A percentile compares a stretch with the other conserved stretches of the same genome.
These are phyloP conservation scores for Ustilago curta DNA, from an alignment of 1,284 basidiomycete species.

Conservation along the genomic window DNA sequence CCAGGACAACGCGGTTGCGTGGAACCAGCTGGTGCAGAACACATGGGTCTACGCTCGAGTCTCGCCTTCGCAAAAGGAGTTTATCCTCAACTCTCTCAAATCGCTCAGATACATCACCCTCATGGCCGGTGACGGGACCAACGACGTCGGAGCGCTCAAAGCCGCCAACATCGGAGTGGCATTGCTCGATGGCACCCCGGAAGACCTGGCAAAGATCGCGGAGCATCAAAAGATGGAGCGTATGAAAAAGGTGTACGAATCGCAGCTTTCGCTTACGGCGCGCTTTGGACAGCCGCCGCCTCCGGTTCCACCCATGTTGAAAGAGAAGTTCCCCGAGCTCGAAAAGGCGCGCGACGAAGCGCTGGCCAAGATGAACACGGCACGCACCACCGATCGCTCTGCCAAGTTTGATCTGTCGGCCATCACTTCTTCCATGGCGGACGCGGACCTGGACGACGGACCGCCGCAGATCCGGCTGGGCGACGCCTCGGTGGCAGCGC, in stretches of 20 bases:
- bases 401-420: conserved; percentile 66
- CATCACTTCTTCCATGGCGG: conserved; percentile 63
- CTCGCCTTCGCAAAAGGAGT: conserved; percentile 67
- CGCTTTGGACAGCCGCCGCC: conserved; percentile 64
- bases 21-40: conserved; percentile 66
- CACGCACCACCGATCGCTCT: conserved; percentile 50
- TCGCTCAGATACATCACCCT: conserved; percentile 66
- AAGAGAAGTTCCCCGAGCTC: conserved; percentile 63
- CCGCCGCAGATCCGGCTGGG: conserved; percentile 69
- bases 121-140: conserved; percentile 69
- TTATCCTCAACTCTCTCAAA: conserved; percentile 66
- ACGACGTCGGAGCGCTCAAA: conserved; percentile 69
- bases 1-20: conserved; percentile 50
- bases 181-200: conserved; percentile 66
- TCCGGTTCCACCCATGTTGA: conserved; percentile 62
- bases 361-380: conserved; percentile 52
- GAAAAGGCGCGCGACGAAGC: conserved; percentile 66
- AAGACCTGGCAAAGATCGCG: conserved; percentile 66
- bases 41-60: conserved; percentile 68
- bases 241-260: conserved; percentile 68
- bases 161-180: conserved; percentile 69
- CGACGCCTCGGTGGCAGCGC: conserved; percentile 67
- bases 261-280: conserved; percentile 61
- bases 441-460: conserved; percentile 65
- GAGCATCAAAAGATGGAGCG: conserved; percentile 67